Evolutionary conservation across 164 flowering plant genomes (phyloP).

Genomic region (Aristolochia californica): DNA sequence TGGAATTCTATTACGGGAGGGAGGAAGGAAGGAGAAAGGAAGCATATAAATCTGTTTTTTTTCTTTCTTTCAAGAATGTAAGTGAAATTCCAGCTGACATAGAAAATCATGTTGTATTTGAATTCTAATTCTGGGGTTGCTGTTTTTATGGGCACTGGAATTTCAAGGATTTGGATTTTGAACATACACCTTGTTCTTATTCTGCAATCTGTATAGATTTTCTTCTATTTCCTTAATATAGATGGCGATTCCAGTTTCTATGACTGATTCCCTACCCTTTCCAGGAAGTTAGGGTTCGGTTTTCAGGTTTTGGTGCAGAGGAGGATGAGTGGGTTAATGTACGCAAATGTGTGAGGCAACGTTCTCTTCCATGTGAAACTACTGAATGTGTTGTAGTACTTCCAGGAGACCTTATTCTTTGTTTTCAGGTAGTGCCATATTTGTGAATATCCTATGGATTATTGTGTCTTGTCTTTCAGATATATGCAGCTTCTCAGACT

Average conservation of each 20-base stretch:
- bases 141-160: no score
- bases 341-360: constrained; percentile 67
- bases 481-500: background rate
- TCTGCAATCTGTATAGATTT: background rate
- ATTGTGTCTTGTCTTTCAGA: background rate
- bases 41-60: no score
- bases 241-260: no score
- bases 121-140: no score
- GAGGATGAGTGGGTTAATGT: constrained; percentile 98
- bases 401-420: constrained; percentile 88
- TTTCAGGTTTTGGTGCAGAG: constrained; percentile 88
- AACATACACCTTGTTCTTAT: background rate
- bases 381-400: constrained; percentile 95
- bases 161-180: no score
- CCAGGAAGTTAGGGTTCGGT: constrained; percentile 90
- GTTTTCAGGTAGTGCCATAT: constrained; percentile 67
- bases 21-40: no score
- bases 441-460: background rate
- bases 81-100: no score
- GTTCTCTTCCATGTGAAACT: constrained; percentile 97
- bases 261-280: background rate
- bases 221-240: background rate
- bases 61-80: no score
- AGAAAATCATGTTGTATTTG: no score
- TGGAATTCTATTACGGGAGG: no score